Base-by-base conservation (phyloP, 192 early-diverging fungal genomes). In the Backusella australiensis region DNA sequence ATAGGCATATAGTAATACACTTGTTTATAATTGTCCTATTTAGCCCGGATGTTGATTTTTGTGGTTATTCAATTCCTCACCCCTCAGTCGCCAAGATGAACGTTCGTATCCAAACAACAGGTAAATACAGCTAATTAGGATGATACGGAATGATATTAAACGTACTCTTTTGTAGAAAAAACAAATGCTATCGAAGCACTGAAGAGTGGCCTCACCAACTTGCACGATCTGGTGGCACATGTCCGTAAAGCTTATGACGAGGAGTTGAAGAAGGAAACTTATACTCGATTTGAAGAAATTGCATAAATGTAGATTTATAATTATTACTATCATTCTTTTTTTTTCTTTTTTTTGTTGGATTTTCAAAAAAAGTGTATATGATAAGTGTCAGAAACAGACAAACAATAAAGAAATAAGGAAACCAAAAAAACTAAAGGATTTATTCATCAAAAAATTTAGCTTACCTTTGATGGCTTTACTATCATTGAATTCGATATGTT, bases 51-150 rank as follows among this genome's bases (percentile, higher is more conserved):
- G 96, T 98, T 29, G 89, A 91, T 49, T 97, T 95, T 79, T 97
- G 96, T 80, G 96, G 96, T 65, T 99, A 99, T 86, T 94, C 96
- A 26, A 94, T 98, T 44, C 96, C 98, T 6, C 98, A 99, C 77
- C 98, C 98, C 53, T 97, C 97, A 23, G 96, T 97, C 82, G 89
- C 89, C 71, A 96, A 95, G 80, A 91, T 95, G 52, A 91, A 98
- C 80, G 46, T 99, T 17, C 93, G 97, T 52, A 94, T 99, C 75
- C 97, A 99, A 83, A 99, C 98, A 19, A 91, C 91, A 53, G 86
- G 91, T 89, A 87, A 76, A 44, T 11, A 36, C 38, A 12, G 38
- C 66, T 34, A 59, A 14, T 38, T n/a, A 14, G 15, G 12, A 46
- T 32, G 17, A n/a, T 46, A 1, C 32, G 32, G 6, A 5, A 32